A percentile compares a stretch with the other conserved stretches of the same genome.
Conservation (phyloP, 805 yeast species). For the Kregervanrija fluxuum region DNA sequence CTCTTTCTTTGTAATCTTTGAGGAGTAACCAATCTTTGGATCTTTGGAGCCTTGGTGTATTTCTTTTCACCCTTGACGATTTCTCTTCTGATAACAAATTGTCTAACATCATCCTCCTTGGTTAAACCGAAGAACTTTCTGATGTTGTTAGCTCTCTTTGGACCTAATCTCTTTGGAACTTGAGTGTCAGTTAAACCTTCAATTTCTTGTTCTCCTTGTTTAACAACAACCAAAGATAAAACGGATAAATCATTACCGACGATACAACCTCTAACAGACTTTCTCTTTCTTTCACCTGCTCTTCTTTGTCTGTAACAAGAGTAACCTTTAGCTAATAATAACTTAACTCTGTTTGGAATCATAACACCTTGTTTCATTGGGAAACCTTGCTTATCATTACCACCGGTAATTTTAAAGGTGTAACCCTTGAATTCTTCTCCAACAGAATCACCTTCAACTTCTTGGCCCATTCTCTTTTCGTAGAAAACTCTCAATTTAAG, state of each 20-base stretch:
- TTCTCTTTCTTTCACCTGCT: conserved; percentile 99
- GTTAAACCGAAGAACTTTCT: conserved; percentile 98
- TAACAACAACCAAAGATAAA: conserved; percentile 85
- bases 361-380: conserved; percentile 99
- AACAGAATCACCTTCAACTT: conserved; percentile 96
- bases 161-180: conserved; percentile 99
- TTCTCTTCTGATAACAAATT: conserved; percentile 96
- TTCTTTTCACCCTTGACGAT: conserved; percentile 96
- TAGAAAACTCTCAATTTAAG: conserved; percentile 97
- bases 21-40: conserved; percentile 99
- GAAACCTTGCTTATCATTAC: conserved; percentile 99
- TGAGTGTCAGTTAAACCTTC: conserved; percentile 93
- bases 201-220: conserved; percentile 95
- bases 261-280: conserved; percentile 99
- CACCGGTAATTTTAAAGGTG: conserved; percentile 98
- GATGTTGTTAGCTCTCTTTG: conserved; percentile 99
- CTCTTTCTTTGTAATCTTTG: conserved; percentile 99
- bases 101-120: conserved; percentile 86
- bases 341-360: conserved; percentile 99
- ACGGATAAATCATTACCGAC: conserved; percentile 97
- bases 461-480: conserved; percentile 99
- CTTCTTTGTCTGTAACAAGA: conserved; percentile 99
- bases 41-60: conserved; percentile 99
- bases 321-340: conserved; percentile 87
- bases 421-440: conserved; percentile 99